Evolutionary conservation across 257 asterid species (phyloP), one percentile per base, ranked within the genome.

Genomic region (Penstemon davidsonii): DNA sequence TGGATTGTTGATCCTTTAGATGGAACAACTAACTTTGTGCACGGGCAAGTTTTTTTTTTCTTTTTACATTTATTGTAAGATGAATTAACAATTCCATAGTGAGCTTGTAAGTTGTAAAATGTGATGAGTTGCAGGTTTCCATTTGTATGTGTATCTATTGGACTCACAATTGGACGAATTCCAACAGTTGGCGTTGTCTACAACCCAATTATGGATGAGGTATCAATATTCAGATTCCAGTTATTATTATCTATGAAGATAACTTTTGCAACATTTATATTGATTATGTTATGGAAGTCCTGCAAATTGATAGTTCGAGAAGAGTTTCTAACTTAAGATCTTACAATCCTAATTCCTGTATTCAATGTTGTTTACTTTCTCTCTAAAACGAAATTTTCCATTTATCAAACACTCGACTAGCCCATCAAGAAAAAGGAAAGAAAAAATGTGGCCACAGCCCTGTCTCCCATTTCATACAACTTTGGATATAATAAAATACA

Each of bases 1-100:
- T 93, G 99, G 99, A 83, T 93, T 60, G 99, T 90, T 74, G 99
- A 93, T 82, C 99, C 99, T 49, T 75, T 91, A 19, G 99, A 94
- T 73, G 99, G 99, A 78, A 94, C 99, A 3, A 91, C 96, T 74
- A 94, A 94, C 61, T 94, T 94, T 80, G 99, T 90, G 52, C 99
- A 94, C 38, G 97, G 97, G 99, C 84, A 83, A 66, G 84, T 62
- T 36, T 72, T 25, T 25, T 66, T 57, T 70, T 4, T 44, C 18
- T n/a, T 62, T 15, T 43, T 70, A 71, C 64, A 51, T 73, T 39
- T 70, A 25, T 43, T 42, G 13, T 7, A 25, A 37, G 12, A 54
- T n/a, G 60, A 41, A 10, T 50, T 47, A 46, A 3, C 13, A 0
- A 47, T 47, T 64, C 52, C 54, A 40, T 55, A 13, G 64, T 25